Base-by-base conservation (phyloP, 2,329 filamentous ascomycete genomes). In the Zelopaecilomyces penicillatus region DNA sequence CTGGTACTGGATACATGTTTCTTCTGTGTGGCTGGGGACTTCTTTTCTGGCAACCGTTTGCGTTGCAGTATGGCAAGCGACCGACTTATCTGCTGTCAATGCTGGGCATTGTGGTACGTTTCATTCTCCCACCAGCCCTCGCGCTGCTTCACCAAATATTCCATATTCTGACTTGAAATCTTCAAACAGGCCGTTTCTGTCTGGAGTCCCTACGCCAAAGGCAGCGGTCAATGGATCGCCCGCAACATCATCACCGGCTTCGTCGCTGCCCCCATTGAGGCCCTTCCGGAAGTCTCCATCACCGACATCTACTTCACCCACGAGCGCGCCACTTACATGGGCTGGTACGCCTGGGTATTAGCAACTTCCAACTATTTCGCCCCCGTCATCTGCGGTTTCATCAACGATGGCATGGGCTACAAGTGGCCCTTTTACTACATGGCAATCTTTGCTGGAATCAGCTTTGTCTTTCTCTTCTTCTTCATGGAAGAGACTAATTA, bases 401-500 rank as follows among this genome's bases (percentile, higher is more conserved):
- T 71, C 45, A 66, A 64, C 19, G 65, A 70, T 9, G 56, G 61
- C 4, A 54, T 65, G 43, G 66, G 65, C 8, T 69, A 63, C 54
- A 54, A 58, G 43, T 69, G 67, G 66, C 65, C 67, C 3, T 68
- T 71, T 52, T 70, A 68, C 56, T 66, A 66, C 55, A 62, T 65
- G 4, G 59, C 61, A 3, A 64, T 70, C 30, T 65, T 70, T 44
- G 60, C 61, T 40, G 64, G 52, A 1, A 58, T 51, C 0, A 59
- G 58, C 4, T 61, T 62, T 9, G 35, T 68, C 0, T 63, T 70
- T 31, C 46, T 70, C 0, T 77, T 80, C 54, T 62, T 81, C 47
- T 74, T 81, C 52, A 74, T 79, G 48, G 77, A 81, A 50, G 78
- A 82, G 55, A 77, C 76, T 5, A 70, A 71, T 10, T 82, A 80